Percentiles rank a stretch among this genome's conserved stretches.
These are phyloP conservation scores for Pythium diclinum DNA, from an alignment of 352 stramenopile genomes.

Conservation along the genomic window DNA sequence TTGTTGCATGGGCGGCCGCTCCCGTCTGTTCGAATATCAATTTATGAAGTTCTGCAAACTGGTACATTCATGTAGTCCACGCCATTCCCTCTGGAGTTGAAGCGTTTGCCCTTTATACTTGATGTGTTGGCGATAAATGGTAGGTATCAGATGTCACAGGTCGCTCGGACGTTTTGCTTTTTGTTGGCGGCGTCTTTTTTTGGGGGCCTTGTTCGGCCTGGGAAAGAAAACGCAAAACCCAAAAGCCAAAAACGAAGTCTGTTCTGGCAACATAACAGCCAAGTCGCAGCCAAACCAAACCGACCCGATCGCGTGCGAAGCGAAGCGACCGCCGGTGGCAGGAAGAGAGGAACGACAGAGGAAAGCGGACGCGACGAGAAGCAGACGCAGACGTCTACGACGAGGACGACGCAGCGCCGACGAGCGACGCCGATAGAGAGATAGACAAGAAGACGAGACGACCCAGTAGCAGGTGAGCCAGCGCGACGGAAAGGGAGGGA, in stretches of 20 bases:
- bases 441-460: not conserved
- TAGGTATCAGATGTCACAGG: conserved; percentile 15
- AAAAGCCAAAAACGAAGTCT: conserved; percentile 6
- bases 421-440: not conserved
- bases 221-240: conserved; percentile 9
- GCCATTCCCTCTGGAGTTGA: conserved; percentile 4
- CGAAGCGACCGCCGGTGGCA: not conserved
- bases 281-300: not conserved
- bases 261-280: not conserved
- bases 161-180: conserved; percentile 29
- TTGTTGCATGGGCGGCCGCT: not conserved
- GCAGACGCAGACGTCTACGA: not conserved
- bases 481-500: not conserved
- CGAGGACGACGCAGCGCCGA: not conserved
- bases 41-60: conserved; percentile 1
- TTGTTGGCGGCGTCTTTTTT: conserved; percentile 26
- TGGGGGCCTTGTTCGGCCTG: conserved; percentile 10
- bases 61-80: conserved; percentile 17
- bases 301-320: not conserved
- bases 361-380: not conserved
- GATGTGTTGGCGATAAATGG: conserved; percentile 19
- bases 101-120: conserved; percentile 16
- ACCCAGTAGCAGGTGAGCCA: conserved; percentile 3
- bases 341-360: not conserved
- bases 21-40: conserved; percentile 23